phyloP scores from a whole-genome alignment of 2,329 filamentous ascomycete genomes.

The Diaporthe sp. region DNA sequence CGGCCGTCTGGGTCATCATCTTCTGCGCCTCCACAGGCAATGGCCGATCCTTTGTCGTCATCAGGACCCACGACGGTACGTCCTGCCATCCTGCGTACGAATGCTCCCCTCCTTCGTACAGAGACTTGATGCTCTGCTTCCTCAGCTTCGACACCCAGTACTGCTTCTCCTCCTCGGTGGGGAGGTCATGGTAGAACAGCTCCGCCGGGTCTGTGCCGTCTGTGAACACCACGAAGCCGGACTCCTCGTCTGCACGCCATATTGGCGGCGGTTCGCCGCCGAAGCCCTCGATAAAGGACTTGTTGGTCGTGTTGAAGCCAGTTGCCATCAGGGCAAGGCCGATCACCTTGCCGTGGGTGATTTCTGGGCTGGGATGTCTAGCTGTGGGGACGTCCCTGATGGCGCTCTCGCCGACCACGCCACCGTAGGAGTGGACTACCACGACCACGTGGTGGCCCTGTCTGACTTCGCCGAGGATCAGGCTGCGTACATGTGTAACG shows the following conservation, averaged over 20 bases:
- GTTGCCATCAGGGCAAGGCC: slow-evolving; percentile 61
- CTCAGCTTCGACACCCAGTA: slow-evolving; percentile 58
- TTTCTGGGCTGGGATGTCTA: slow-evolving; percentile 28
- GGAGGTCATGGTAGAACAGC: slow-evolving; percentile 66
- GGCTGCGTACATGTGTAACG: slow-evolving; percentile 54
- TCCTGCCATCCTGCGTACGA: slow-evolving; percentile 63
- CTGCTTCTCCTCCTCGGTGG: slow-evolving; percentile 53
- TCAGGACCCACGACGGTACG: slow-evolving; percentile 62
- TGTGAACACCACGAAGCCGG: slow-evolving; percentile 58
- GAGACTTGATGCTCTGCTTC: slow-evolving; percentile 57
- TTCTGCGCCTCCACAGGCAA: slow-evolving; percentile 56
- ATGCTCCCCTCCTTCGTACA: slow-evolving; percentile 61
- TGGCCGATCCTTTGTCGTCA: slow-evolving; percentile 57
- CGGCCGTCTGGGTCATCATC: slow-evolving; percentile 55
- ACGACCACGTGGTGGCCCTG: slow-evolving; percentile 60
- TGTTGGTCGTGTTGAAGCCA: slow-evolving; percentile 56
- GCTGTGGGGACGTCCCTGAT: slow-evolving; percentile 57
- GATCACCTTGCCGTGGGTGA: slow-evolving; percentile 55
- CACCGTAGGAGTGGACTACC: slow-evolving; percentile 64
- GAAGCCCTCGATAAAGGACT: slow-evolving; percentile 57
- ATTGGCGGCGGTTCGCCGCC: slow-evolving; percentile 58
- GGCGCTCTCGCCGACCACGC: slow-evolving; percentile 60
- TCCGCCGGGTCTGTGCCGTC: slow-evolving; percentile 51
- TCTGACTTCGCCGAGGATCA: slow-evolving; percentile 53
- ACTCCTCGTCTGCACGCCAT: slow-evolving; percentile 56